A percentile compares a stretch with the other conserved stretches of the same genome.
Evolutionary conservation across 306 rosid species (phyloP).

Genomic region (Begonia peltatifolia): DNA sequence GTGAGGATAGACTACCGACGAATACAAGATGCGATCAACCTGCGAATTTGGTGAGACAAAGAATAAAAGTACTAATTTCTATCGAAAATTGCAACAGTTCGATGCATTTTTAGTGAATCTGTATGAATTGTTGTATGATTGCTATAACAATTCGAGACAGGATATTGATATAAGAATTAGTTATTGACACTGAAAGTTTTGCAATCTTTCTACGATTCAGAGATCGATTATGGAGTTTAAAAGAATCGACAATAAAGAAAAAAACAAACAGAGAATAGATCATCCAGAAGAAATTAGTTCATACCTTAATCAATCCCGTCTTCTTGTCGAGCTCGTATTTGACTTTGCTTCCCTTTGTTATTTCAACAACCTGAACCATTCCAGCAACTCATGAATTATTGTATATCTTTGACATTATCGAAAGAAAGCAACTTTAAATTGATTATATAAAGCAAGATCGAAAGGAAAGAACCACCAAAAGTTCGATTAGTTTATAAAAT

Average conservation of each 20-base stretch:
- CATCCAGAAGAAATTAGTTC: not conserved
- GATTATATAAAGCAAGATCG: not conserved
- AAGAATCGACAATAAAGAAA: no score
- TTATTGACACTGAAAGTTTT: no score
- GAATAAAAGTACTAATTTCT: not conserved
- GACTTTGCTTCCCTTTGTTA: conserved; percentile 4
- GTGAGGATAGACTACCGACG: conserved; percentile 3
- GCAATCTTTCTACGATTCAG: no score
- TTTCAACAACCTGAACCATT: conserved; percentile 1
- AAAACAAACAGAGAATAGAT: no score
- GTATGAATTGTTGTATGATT: no score
- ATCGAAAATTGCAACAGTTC: no score
- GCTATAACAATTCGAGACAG: no score
- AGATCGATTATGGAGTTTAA: no score
- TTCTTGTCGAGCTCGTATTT: conserved; percentile 4
- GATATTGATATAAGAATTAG: no score
- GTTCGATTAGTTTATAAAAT: not conserved
- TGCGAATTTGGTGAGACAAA: not conserved
- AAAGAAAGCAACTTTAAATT: not conserved
- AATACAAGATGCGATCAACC: conserved; percentile 2
- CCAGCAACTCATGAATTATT: not conserved
- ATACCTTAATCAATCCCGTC: conserved; percentile 2
- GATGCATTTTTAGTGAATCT: no score
- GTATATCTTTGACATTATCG: not conserved
- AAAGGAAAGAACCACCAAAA: not conserved